Evolutionary conservation across 2,329 filamentous ascomycete genomes (phyloP).

Genomic region (Kalmusia sp.): DNA sequence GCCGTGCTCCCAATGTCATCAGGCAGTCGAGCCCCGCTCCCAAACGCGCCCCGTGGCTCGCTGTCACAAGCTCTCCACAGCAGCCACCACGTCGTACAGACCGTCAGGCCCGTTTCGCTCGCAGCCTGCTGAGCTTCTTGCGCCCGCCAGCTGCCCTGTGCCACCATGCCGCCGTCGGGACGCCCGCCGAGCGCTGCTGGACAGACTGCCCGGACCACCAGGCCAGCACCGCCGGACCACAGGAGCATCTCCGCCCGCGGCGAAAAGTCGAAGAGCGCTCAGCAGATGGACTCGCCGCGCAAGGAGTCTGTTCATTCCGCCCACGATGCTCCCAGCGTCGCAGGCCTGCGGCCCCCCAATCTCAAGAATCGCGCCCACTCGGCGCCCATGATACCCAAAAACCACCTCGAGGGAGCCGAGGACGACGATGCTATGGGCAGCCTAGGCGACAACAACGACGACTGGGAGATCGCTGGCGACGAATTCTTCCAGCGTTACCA

Average conservation of each 20-base stretch:
- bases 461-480: constrained; percentile 47
- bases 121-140: constrained; percentile 13
- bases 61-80: constrained; percentile 21
- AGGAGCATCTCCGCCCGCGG: constrained; percentile 32
- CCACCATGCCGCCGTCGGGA: constrained; percentile 7
- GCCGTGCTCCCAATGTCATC: constrained; percentile 27
- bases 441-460: constrained; percentile 67
- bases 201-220: constrained; percentile 1
- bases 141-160: constrained; percentile 1
- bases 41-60: constrained; percentile 28
- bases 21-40: constrained; percentile 28
- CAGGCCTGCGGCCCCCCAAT: constrained; percentile 32
- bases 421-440: constrained; percentile 21
- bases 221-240: constrained; percentile 15
- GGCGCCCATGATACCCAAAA: constrained; percentile 42
- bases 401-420: constrained; percentile 24
- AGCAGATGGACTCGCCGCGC: constrained; percentile 25
- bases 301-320: constrained; percentile 13
- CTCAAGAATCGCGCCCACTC: constrained; percentile 48
- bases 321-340: constrained; percentile 21
- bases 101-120: neutral
- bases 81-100: constrained; percentile 25
- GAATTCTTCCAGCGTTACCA: constrained; percentile 52
- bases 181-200: constrained; percentile 15
- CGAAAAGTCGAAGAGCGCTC: constrained; percentile 34